Evolutionary conservation across 1,284 basidiomycete species (phyloP).

Genomic region (Rhodotorula sp.): DNA sequence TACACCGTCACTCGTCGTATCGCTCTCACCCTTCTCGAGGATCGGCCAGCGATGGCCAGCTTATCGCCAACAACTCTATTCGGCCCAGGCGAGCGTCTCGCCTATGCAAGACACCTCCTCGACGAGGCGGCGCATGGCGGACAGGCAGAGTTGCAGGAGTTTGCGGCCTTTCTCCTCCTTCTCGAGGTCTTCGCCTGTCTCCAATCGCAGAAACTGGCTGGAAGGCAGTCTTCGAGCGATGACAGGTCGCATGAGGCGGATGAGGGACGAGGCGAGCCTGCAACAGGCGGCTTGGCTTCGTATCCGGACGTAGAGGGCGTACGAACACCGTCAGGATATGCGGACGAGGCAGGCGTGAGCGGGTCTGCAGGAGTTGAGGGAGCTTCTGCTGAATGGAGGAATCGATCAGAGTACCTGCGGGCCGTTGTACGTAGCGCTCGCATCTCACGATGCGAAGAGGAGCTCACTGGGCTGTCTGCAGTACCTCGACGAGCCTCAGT

Average conservation of each 20-base stretch:
- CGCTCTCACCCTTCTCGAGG: neutral
- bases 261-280: no score
- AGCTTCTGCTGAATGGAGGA: neutral
- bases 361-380: neutral
- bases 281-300: no score
- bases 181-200: conserved; percentile 1
- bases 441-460: no score
- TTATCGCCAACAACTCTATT: neutral
- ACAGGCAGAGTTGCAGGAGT: neutral
- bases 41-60: no score
- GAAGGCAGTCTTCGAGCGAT: no score
- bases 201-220: neutral
- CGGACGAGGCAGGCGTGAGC: neutral
- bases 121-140: neutral
- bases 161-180: conserved; percentile 7
- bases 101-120: neutral
- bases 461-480: neutral
- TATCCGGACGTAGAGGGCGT: neutral
- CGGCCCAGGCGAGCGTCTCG: neutral
- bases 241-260: no score
- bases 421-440: neutral
- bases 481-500: neutral
- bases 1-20: no score
- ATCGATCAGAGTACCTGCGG: neutral
- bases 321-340: neutral